Evolutionary conservation across 768 basidiomycete genomes (phyloP).

Genomic region (Leucogyrophana mollusca): DNA sequence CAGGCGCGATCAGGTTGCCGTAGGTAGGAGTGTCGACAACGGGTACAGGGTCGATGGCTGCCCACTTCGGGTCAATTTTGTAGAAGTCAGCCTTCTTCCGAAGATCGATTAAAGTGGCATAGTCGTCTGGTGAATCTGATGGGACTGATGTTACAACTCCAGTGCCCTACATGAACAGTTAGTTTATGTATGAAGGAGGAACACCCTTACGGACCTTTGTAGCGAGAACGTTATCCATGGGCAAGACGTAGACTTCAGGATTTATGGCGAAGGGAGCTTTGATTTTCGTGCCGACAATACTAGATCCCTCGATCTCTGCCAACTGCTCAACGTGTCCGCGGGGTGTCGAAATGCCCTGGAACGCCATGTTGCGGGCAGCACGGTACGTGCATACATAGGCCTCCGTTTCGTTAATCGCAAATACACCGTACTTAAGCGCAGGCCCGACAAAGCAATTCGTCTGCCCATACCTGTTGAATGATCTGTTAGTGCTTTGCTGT

Average conservation of each 20-base stretch:
- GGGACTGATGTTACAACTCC: constrained; percentile 98
- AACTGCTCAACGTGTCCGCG: constrained; percentile 75
- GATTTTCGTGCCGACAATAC: constrained; percentile 85
- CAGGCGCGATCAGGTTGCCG: constrained; percentile 85
- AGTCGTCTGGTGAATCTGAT: constrained; percentile 98
- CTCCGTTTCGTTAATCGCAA: constrained; percentile 81
- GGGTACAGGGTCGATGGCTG: constrained; percentile 78
- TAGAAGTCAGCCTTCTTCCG: constrained; percentile 97
- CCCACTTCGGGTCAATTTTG: constrained; percentile 91
- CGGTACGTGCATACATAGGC: constrained; percentile 88
- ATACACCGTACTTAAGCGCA: constrained; percentile 88
- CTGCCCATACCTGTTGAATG: constrained; percentile 79
- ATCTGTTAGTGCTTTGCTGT: not conserved
- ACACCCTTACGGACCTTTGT: constrained; percentile 61
- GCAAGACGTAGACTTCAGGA: constrained; percentile 90
- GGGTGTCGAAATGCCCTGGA: constrained; percentile 78
- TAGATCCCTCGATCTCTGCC: constrained; percentile 73
- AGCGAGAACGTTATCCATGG: constrained; percentile 98
- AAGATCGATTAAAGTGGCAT: constrained; percentile 82
- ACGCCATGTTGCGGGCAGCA: constrained; percentile 96
- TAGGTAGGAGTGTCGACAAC: constrained; percentile 90
- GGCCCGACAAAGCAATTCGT: constrained; percentile 97
- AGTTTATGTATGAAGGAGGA: not conserved
- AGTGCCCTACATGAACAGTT: constrained; percentile 61
- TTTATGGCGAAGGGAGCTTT: constrained; percentile 81